Evolutionary conservation across 2,329 filamentous ascomycete genomes (phyloP).

Genomic region (Fusarium sp.): DNA sequence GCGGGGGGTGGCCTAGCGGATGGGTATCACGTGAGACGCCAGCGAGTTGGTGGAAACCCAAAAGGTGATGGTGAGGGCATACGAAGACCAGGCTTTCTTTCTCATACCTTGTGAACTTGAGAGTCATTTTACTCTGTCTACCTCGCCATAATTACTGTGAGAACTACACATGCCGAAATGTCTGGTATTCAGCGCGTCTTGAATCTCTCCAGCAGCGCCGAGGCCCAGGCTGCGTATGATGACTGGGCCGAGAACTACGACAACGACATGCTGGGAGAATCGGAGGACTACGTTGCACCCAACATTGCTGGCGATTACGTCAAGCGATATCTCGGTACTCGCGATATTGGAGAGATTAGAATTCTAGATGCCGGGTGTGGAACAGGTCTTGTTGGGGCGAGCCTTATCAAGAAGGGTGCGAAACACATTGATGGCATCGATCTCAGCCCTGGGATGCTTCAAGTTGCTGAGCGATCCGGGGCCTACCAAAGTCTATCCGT

Average conservation of each 20-base stretch:
- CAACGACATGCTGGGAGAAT: conserved; percentile 40
- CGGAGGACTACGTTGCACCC: conserved; percentile 55
- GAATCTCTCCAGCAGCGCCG: conserved; percentile 8
- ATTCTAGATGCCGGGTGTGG: conserved; percentile 65
- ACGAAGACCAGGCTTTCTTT: background rate
- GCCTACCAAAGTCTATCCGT: conserved; percentile 56
- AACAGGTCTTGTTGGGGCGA: conserved; percentile 61
- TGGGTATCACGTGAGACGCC: background rate
- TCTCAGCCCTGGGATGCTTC: conserved; percentile 61
- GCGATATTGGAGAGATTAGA: background rate
- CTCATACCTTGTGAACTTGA: background rate
- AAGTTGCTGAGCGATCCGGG: conserved; percentile 55
- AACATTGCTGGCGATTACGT: conserved; percentile 45
- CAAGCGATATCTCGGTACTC: conserved; percentile 23
- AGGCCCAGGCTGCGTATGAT: conserved; percentile 34
- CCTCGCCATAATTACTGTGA: too few species aligned
- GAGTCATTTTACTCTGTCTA: background rate
- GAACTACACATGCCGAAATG: background rate
- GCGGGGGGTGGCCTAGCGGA: background rate
- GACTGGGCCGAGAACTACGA: conserved; percentile 47
- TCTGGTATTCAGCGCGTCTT: conserved; percentile 20
- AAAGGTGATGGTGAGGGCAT: background rate
- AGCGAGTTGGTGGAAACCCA: background rate
- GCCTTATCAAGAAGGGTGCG: conserved; percentile 53
- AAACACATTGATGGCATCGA: conserved; percentile 61